Conservation (phyloP, 768 basidiomycete genomes). For the Zangia roseola region DNA sequence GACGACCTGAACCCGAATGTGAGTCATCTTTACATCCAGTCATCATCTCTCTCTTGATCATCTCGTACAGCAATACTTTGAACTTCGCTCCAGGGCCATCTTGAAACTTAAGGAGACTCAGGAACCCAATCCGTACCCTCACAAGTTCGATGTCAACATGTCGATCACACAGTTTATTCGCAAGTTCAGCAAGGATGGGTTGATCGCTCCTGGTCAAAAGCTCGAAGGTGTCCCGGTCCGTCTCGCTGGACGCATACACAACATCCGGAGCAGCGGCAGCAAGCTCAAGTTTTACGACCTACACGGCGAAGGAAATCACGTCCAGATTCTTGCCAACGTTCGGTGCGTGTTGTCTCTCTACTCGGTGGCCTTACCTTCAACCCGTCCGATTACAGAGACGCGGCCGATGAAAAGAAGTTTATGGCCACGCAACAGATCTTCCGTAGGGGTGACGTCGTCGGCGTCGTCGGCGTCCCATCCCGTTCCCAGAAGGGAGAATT, state of each 20-base stretch:
- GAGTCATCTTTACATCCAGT: conserved; percentile 33
- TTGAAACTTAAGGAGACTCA: conserved; percentile 80
- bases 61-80: conserved; percentile 85
- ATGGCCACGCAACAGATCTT: conserved; percentile 76
- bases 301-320: conserved; percentile 86
- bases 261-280: conserved; percentile 75
- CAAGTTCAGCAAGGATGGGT: conserved; percentile 70
- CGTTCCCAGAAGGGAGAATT: conserved; percentile 96
- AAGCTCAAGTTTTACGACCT: conserved; percentile 96
- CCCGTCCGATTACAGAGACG: conserved; percentile 43
- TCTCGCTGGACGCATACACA: conserved; percentile 90
- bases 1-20: conserved; percentile 92
- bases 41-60: neutral
- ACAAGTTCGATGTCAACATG: conserved; percentile 92
- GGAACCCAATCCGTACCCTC: conserved; percentile 93
- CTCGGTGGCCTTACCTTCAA: conserved; percentile 20
- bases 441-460: conserved; percentile 95
- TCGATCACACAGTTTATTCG: conserved; percentile 75
- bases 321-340: conserved; percentile 93
- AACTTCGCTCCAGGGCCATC: conserved; percentile 87
- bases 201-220: conserved; percentile 65
- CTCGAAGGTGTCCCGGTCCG: conserved; percentile 56
- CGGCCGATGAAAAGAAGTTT: conserved; percentile 62
- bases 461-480: conserved; percentile 83
- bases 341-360: conserved; percentile 47